Percentiles rank a stretch among this genome's conserved stretches.
phyloP scores from a whole-genome alignment of 495 filamentous ascomycete genomes.

The Aspergillus wentii region DNA sequence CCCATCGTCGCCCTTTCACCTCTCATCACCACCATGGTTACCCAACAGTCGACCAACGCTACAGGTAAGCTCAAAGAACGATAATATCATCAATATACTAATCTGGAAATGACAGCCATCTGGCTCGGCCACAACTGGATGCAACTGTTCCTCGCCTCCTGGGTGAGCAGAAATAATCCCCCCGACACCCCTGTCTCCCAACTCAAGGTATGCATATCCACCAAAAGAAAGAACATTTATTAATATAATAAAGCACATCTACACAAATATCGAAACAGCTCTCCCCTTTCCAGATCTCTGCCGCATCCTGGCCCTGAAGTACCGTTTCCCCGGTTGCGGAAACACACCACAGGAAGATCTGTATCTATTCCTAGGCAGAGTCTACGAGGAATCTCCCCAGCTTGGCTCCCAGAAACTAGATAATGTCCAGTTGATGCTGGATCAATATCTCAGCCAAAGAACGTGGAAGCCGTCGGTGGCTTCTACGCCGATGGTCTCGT shows the following conservation, averaged over 20 bases:
- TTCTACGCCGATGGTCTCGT: no score
- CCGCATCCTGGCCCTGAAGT: slow-evolving; percentile 2
- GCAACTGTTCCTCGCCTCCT: slow-evolving; percentile 1
- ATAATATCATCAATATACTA: no score
- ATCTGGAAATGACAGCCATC: no score
- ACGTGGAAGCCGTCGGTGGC: no score
- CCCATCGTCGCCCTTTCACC: no score
- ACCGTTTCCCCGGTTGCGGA: slow-evolving; percentile 1
- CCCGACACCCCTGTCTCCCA: neutral
- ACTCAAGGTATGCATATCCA: neutral
- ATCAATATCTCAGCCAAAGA: slow-evolving; percentile 2
- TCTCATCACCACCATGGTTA: no score
- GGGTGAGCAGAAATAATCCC: neutral
- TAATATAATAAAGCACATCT: neutral
- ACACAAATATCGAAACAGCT: neutral
- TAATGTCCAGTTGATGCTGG: neutral
- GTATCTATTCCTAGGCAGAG: slow-evolving; percentile 4
- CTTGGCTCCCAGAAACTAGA: neutral
- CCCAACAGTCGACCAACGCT: no score
- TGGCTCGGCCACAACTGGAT: slow-evolving; percentile 4
- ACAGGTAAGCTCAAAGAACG: no score
- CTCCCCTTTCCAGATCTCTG: slow-evolving; percentile 4
- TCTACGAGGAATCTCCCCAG: neutral
- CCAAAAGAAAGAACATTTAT: neutral
- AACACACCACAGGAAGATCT: slow-evolving; percentile 2